Evolutionary conservation across 768 basidiomycete species (phyloP), one percentile per base, ranked within the genome.

Genomic region (Suillus subaureus): DNA sequence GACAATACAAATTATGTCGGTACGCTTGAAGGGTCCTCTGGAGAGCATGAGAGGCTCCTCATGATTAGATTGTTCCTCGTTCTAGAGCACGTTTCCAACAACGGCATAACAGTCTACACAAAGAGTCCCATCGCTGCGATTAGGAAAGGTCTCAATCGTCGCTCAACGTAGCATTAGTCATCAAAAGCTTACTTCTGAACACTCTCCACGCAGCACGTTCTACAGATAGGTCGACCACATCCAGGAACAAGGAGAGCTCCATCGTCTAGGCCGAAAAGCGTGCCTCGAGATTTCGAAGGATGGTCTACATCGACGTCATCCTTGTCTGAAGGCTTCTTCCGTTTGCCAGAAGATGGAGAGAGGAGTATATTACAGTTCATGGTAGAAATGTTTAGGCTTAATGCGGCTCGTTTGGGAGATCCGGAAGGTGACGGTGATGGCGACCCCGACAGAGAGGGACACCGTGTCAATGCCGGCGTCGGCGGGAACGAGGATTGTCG

Each of bases 131-230:
- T 77, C 74, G 40, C 75, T 75, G 47, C 37, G 54, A 21, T 33
- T 35, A 23, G 33, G 8, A 26, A 52, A 47, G 23, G 12, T 2
- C 55, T 49, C 26, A 35, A 67, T 39, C 54, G 58, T 63, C 15
- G 9, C 8, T 33, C 43, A 18, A 6, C 5, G 5, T 33, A 56
- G 60, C 6, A 28, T 33, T 16, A 47, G 33, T 8, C 12, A 71
- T 60, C 40, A 18, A 43, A 42, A 47, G 67, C 79, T 69, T 62
- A 81, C 79, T 78, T 77, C 60, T 67, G 64, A 3, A 74, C 69
- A 61, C 74, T 79, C 69, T 80, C 79, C 42, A 79, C 63, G 31
- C 77, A 79, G 43, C 79, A 80, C 39, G 70, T 69, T 21, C 74
- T 70, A 61, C 79, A 80, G 33, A 80, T 70, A 55, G 69, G 65